Evolutionary conservation across 352 stramenopile species (phyloP).

Genomic region (Plasmopara halstedii): DNA sequence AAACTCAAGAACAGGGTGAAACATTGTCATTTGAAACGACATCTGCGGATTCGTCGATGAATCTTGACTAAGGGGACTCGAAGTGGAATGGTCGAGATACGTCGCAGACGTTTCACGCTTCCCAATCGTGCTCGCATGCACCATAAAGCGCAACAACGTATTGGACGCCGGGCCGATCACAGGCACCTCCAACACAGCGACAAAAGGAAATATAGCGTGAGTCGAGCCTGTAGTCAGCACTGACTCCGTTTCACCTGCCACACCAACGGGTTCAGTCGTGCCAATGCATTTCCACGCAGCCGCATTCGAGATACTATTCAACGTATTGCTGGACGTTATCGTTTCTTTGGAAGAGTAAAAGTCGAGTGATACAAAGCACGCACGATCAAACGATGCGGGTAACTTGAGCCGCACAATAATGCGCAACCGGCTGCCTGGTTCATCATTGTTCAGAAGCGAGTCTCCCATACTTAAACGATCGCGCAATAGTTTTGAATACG

Average conservation of each 20-base stretch:
- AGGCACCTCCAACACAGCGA: slow-evolving; percentile 78
- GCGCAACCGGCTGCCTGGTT: slow-evolving; percentile 72
- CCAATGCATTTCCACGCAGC: slow-evolving; percentile 79
- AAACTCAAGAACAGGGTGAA: slow-evolving; percentile 80
- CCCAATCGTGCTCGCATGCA: slow-evolving; percentile 71
- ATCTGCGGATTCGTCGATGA: slow-evolving; percentile 33
- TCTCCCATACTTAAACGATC: slow-evolving; percentile 71
- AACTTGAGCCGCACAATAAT: slow-evolving; percentile 80
- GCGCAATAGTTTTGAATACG: slow-evolving; percentile 66
- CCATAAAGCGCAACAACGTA: slow-evolving; percentile 80
- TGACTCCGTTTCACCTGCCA: slow-evolving; percentile 54
- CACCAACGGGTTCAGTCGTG: slow-evolving; percentile 67
- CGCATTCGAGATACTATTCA: slow-evolving; percentile 45
- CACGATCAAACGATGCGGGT: slow-evolving; percentile 61
- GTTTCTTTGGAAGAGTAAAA: slow-evolving; percentile 75
- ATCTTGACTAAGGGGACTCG: slow-evolving; percentile 31
- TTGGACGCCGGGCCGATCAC: slow-evolving; percentile 74
- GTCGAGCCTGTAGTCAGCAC: slow-evolving; percentile 46
- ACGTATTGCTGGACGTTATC: slow-evolving; percentile 36
- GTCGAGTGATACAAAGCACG: slow-evolving; percentile 79
- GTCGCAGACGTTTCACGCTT: slow-evolving; percentile 45
- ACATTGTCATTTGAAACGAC: slow-evolving; percentile 85
- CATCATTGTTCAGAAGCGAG: slow-evolving; percentile 71
- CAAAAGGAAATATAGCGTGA: slow-evolving; percentile 73
- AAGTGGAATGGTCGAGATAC: slow-evolving; percentile 38